A percentile compares a stretch with the other conserved stretches of the same genome.
These are phyloP conservation scores for Amylostereum chailletii DNA, from an alignment of 1,284 basidiomycete genomes.

Conservation along the genomic window DNA sequence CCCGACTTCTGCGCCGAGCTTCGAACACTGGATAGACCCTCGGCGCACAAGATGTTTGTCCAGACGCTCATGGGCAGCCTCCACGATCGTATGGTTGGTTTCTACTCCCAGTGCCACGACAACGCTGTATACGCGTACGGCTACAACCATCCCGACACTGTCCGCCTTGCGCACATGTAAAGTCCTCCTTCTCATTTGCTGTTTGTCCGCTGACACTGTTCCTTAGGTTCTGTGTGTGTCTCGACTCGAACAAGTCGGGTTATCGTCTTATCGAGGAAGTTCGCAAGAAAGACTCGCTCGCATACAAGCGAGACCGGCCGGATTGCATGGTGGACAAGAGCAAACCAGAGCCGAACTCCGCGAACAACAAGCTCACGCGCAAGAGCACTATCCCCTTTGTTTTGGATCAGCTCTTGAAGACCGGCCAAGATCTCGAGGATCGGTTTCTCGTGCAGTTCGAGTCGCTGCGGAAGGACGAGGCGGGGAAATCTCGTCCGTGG, in stretches of 20 bases:
- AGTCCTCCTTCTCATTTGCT: background rate
- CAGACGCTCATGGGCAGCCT: background rate
- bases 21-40: background rate
- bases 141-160: background rate
- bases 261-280: background rate
- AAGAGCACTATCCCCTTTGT: background rate
- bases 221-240: background rate
- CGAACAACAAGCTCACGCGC: background rate
- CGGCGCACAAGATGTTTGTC: background rate
- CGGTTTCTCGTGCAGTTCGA: background rate
- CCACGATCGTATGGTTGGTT: background rate
- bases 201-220: background rate
- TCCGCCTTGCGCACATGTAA: conserved; percentile 1
- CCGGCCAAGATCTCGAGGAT: background rate
- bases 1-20: background rate
- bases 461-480: too few species aligned
- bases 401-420: background rate
- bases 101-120: background rate
- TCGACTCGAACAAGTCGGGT: background rate
- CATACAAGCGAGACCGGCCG: background rate
- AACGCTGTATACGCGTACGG: background rate
- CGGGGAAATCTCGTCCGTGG: too few species aligned
- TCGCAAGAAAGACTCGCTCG: background rate
- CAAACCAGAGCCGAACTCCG: background rate
- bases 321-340: background rate